phyloP scores from a whole-genome alignment of 2,329 filamentous ascomycete genomes.

The Xylariaceae sp. region DNA sequence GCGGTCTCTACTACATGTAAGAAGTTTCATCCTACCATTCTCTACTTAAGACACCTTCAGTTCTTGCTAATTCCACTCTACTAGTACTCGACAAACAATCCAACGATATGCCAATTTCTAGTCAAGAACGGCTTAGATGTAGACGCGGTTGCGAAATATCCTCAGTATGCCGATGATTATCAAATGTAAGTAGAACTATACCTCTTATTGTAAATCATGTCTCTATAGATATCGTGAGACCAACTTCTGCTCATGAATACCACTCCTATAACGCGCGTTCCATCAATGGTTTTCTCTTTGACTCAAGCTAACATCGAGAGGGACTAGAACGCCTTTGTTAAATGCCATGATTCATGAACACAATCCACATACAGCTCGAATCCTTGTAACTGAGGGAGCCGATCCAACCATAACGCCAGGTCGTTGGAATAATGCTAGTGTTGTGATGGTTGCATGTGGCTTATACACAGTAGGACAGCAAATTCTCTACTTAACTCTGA shows the following conservation, averaged over 20 bases:
- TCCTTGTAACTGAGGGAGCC: constrained; percentile 3
- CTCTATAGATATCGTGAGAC: neutral
- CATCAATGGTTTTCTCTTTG: no score
- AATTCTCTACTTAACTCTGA: no score
- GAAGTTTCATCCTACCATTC: neutral
- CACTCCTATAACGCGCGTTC: no score
- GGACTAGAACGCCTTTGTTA: constrained; percentile 4
- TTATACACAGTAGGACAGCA: no score
- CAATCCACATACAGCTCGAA: neutral
- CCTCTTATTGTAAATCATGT: neutral
- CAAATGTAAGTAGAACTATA: constrained; percentile 1
- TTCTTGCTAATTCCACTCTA: no score
- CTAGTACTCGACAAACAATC: neutral
- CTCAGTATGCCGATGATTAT: no score
- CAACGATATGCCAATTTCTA: constrained; percentile 1
- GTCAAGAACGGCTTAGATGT: constrained; percentile 5
- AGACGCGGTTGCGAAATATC: constrained; percentile 1
- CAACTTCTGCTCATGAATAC: neutral
- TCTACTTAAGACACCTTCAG: neutral
- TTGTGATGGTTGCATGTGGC: no score
- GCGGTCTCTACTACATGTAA: constrained; percentile 6
- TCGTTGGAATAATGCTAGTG: no score
- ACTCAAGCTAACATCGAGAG: no score
- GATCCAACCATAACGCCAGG: constrained; percentile 1
- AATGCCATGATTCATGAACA: no score